Conservation (phyloP, 129 eudicot genomes). For the Tagetes erecta region DNA sequence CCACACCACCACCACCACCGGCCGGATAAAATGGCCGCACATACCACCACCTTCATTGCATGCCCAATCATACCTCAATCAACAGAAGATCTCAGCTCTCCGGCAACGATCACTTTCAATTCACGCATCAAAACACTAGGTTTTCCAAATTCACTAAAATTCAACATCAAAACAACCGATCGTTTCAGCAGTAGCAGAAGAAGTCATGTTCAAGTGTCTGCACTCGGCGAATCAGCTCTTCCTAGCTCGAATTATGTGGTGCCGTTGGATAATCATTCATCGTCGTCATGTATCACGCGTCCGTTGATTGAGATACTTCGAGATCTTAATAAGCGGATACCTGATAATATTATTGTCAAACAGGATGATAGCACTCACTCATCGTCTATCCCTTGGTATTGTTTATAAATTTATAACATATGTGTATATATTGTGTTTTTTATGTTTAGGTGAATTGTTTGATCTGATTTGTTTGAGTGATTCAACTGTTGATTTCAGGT, state of each 20-base stretch:
- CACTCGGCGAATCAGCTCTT: not conserved
- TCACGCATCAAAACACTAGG: not conserved
- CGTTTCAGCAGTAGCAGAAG: not conserved
- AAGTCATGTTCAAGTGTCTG: conserved; percentile 23
- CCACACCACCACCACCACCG: not conserved
- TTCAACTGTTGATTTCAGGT: conserved; percentile 45
- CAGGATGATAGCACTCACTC: conserved; percentile 23
- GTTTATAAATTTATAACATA: not conserved
- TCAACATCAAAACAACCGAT: conserved; percentile 11
- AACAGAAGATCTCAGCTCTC: conserved; percentile 2
- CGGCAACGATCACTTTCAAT: conserved; percentile 29
- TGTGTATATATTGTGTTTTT: not conserved
- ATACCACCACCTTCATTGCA: conserved; percentile 21
- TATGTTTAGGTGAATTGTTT: not conserved
- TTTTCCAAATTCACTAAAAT: not conserved
- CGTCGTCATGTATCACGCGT: conserved; percentile 75
- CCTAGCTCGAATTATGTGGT: conserved; percentile 82
- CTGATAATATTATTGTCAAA: conserved; percentile 68
- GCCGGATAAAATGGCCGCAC: conserved; percentile 32
- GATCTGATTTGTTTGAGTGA: not conserved
- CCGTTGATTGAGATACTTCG: conserved; percentile 83
- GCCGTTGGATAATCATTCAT: conserved; percentile 53
- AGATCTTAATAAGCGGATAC: conserved; percentile 89
- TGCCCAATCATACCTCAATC: conserved; percentile 14
- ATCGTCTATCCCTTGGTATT: conserved; percentile 72